Conservation (phyloP, 768 basidiomycete genomes). For the Psilocybe tampanensis region DNA sequence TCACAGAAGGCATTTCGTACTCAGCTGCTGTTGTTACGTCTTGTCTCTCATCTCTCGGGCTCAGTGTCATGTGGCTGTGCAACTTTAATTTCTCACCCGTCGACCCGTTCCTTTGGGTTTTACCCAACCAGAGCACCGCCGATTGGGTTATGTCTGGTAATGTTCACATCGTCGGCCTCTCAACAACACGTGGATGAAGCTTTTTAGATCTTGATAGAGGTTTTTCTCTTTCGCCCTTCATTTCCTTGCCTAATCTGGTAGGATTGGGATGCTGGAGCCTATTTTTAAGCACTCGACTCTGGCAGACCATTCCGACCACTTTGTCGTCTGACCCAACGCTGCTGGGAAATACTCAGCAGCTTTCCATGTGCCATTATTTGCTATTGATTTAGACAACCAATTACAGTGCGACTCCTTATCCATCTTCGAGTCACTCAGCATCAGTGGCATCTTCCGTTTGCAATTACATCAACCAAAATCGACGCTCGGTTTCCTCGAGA, state of each 20-base stretch:
- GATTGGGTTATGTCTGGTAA: slow-evolving; percentile 17
- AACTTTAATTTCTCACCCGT: slow-evolving; percentile 17
- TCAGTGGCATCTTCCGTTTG: slow-evolving; percentile 15
- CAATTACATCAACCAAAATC: slow-evolving; percentile 14
- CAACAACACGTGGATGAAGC: slow-evolving; percentile 23
- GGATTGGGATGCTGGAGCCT: slow-evolving; percentile 10
- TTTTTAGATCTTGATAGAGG: slow-evolving; percentile 18
- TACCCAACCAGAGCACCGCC: slow-evolving; percentile 18
- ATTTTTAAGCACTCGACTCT: slow-evolving; percentile 15
- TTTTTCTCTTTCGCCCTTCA: slow-evolving; percentile 10
- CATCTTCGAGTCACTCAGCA: slow-evolving; percentile 9
- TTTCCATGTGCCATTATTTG: slow-evolving; percentile 12
- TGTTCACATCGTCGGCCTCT: slow-evolving; percentile 24
- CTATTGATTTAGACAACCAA: slow-evolving; percentile 13
- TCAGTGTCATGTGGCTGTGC: slow-evolving; percentile 17
- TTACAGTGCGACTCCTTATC: slow-evolving; percentile 17
- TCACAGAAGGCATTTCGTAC: background rate
- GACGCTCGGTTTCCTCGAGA: slow-evolving; percentile 24
- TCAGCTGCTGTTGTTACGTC: slow-evolving; percentile 5
- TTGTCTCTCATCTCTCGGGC: slow-evolving; percentile 6
- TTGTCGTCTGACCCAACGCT: slow-evolving; percentile 20
- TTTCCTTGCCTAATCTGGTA: slow-evolving; percentile 7
- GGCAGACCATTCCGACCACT: slow-evolving; percentile 13
- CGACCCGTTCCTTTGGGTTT: slow-evolving; percentile 12
- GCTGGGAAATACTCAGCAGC: slow-evolving; percentile 15